Percentiles rank a stretch among this genome's conserved stretches.
These are phyloP conservation scores for Lantana camara DNA, from an alignment of 257 asterid species.

Conservation along the genomic window DNA sequence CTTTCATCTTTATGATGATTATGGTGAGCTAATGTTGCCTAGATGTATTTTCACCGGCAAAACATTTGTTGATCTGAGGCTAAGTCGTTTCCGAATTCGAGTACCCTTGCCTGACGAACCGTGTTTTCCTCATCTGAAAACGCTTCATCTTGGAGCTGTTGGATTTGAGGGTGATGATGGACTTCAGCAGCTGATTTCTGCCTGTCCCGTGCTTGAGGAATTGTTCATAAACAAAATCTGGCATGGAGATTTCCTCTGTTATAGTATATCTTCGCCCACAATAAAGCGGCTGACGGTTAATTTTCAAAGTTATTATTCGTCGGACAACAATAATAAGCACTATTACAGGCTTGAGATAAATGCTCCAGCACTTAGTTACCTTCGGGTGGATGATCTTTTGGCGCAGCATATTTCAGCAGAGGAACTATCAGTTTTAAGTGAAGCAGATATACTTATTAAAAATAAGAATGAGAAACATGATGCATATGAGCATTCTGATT, in stretches of 20 bases:
- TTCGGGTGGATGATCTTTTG: not conserved
- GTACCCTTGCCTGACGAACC: not conserved
- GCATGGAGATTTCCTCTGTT: not conserved
- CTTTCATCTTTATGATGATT: not conserved
- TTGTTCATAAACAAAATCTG: not conserved
- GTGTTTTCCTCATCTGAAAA: slow-evolving; percentile 18
- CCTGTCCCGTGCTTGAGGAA: not conserved
- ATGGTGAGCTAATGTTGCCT: slow-evolving; percentile 1
- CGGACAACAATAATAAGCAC: not conserved
- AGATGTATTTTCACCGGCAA: slow-evolving; percentile 16
- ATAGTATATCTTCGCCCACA: not conserved
- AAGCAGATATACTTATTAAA: slow-evolving; percentile 4
- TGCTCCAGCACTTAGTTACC: slow-evolving; percentile 3
- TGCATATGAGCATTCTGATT: no score
- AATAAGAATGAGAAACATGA: no score
- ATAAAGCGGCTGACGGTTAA: not conserved
- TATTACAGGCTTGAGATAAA: not conserved
- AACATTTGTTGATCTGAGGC: slow-evolving; percentile 17
- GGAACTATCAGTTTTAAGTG: not conserved
- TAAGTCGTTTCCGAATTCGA: not conserved
- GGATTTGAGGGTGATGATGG: not conserved
- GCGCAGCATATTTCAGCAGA: not conserved
- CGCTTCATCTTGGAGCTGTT: slow-evolving; percentile 7
- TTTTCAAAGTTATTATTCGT: not conserved
- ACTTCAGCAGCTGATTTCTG: not conserved